A percentile compares a stretch with the other conserved stretches of the same genome.
These are phyloP conservation scores for Pythium periplocum DNA, from an alignment of 352 stramenopile species.

Conservation along the genomic window DNA sequence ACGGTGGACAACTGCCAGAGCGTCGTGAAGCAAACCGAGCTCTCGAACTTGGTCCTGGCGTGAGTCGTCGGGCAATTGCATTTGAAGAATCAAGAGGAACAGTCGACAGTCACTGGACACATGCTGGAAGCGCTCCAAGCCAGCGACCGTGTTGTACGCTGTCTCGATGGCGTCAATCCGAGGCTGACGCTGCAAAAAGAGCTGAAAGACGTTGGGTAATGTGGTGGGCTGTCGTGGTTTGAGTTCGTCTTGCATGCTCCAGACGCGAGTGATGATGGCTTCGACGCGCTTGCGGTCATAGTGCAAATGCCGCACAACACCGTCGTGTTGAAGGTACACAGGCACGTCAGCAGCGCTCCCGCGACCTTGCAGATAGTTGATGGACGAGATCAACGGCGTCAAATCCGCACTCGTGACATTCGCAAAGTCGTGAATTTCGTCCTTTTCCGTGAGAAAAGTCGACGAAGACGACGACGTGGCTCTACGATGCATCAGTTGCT, in stretches of 20 bases:
- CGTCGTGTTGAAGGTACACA: slow-evolving; percentile 52
- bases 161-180: slow-evolving; percentile 38
- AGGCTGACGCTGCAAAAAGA: slow-evolving; percentile 32
- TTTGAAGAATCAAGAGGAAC: slow-evolving; percentile 42
- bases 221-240: no score
- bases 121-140: slow-evolving; percentile 33
- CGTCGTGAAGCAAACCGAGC: slow-evolving; percentile 40
- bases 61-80: slow-evolving; percentile 40
- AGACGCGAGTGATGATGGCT: slow-evolving; percentile 43
- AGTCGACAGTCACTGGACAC: slow-evolving; percentile 45
- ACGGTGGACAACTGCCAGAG: slow-evolving; percentile 38
- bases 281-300: slow-evolving; percentile 40
- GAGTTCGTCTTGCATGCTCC: slow-evolving; percentile 56
- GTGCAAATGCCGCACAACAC: slow-evolving; percentile 54
- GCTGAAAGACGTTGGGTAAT: slow-evolving; percentile 29
- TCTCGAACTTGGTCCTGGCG: slow-evolving; percentile 39
- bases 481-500: slow-evolving; percentile 16
- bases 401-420: slow-evolving; percentile 2
- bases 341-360: slow-evolving; percentile 33
- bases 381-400: slow-evolving; percentile 4
- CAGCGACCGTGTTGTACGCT: slow-evolving; percentile 52
- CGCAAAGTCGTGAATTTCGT: slow-evolving; percentile 17
- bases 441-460: slow-evolving; percentile 53
- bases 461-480: slow-evolving; percentile 6
- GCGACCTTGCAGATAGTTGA: slow-evolving; percentile 34